Conservation (phyloP, 345 rosid species). For the Euphorbia tirucalli region DNA sequence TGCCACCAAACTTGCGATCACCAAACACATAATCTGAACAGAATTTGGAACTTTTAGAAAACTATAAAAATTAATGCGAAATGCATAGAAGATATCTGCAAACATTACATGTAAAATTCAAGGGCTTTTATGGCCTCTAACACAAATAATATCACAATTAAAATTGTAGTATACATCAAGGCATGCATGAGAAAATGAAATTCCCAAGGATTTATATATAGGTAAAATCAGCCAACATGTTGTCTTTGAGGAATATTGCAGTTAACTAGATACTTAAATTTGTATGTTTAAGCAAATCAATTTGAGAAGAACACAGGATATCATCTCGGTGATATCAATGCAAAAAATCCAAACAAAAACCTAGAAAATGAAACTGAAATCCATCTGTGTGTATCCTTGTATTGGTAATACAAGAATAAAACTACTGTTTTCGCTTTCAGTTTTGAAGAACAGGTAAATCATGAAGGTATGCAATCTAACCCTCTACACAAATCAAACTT, state of each 20-base stretch:
- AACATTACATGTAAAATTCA: neutral
- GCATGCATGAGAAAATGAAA: neutral
- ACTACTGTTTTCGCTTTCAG: neutral
- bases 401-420: neutral
- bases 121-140: neutral
- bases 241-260: neutral
- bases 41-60: neutral
- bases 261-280: neutral
- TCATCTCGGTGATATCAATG: neutral
- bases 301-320: neutral
- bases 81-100: neutral
- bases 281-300: neutral
- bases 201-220: neutral
- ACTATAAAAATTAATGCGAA: neutral
- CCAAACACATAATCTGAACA: conserved; percentile 82
- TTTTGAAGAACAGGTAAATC: neutral
- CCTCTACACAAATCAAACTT: neutral
- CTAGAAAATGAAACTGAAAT: neutral
- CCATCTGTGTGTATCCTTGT: neutral
- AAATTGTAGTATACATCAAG: neutral
- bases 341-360: neutral
- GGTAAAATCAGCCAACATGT: neutral
- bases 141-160: neutral
- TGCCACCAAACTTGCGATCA: conserved; percentile 77
- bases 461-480: neutral